Conservation (phyloP, 2,329 filamentous ascomycete species). For the Westerdykella ornata region DNA sequence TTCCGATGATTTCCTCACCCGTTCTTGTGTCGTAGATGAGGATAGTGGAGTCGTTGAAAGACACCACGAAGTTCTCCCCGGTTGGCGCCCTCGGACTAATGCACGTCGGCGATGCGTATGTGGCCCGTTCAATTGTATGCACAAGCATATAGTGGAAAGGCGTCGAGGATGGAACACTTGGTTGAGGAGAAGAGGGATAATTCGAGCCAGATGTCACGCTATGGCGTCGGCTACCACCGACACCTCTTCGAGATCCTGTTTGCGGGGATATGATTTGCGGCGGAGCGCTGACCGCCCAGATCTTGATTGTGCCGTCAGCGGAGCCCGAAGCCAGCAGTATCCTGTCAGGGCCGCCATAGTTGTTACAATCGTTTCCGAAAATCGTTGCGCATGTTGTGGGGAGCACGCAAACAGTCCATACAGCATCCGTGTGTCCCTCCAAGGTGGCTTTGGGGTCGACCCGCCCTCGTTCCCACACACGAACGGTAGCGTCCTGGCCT, state of each 20-base stretch:
- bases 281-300: conserved; percentile 91
- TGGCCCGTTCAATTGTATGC: conserved; percentile 70
- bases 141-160: conserved; percentile 85
- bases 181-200: conserved; percentile 84
- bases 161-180: conserved; percentile 74
- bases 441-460: conserved; percentile 93
- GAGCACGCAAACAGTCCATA: conserved; percentile 91
- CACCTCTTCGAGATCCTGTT: conserved; percentile 60
- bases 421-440: conserved; percentile 89
- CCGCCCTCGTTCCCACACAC: conserved; percentile 90
- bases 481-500: conserved; percentile 84
- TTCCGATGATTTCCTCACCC: conserved; percentile 82
- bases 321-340: conserved; percentile 86
- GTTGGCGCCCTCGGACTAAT: conserved; percentile 80
- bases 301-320: conserved; percentile 82
- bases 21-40: conserved; percentile 88
- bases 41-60: conserved; percentile 83
- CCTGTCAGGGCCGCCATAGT: conserved; percentile 74
- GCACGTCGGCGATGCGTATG: conserved; percentile 73
- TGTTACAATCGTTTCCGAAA: conserved; percentile 64
- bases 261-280: conserved; percentile 79
- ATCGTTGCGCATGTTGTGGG: conserved; percentile 74
- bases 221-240: conserved; percentile 73
- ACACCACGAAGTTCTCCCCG: conserved; percentile 87
- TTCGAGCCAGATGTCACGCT: conserved; percentile 92